Base-by-base conservation (phyloP, 352 stramenopile species). In the Phytopythium vexans region DNA sequence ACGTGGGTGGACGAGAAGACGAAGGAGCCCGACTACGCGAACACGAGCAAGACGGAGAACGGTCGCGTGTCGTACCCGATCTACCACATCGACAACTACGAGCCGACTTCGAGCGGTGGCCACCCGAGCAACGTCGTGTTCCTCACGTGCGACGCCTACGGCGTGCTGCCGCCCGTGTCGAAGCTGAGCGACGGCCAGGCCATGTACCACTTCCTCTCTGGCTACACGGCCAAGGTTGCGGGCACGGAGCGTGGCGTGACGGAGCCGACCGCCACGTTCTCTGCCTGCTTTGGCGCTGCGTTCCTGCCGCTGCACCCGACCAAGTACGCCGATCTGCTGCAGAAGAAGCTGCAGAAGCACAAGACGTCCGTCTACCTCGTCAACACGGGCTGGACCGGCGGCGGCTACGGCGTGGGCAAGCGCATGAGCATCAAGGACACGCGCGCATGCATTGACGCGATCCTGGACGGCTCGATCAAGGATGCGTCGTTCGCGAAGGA, bases 41-140 rank as follows among this genome's bases (percentile, higher is more conserved):
- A 99, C 77, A 90, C 77, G 27, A 88, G 68, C 70, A 99, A 98
- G 72, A 99, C 97, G 15, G 84, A 99, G 69, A 99, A 99, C 82
- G 95, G 93, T 54, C 94, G 96, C 52, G 97, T 99, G 54, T 98
- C 92, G n/a, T 99, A 99, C 75, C 96, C 96, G n/a, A 98, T 99
- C 72, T 96, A 98, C 71, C 96, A 99, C 82, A 99, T 99, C 81
- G 79, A 89, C 46, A 97, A 97, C 76, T 93, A 97, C 72, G 90
- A 95, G 61, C 70, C 72, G 40, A 80, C 56, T 34, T 92, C 77
- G 56, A 92, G 78, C 65, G 96, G 95, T 41, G 91, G 88, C 42
- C 96, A 99, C 76, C 96, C 97, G 54, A 92, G 96, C 36, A 97
- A 97, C 66, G 92, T 99, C 51, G 94, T 99, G 47, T 99, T 99